Base-by-base conservation (phyloP, 768 basidiomycete genomes). In the Candolleomyces eurysporus region DNA sequence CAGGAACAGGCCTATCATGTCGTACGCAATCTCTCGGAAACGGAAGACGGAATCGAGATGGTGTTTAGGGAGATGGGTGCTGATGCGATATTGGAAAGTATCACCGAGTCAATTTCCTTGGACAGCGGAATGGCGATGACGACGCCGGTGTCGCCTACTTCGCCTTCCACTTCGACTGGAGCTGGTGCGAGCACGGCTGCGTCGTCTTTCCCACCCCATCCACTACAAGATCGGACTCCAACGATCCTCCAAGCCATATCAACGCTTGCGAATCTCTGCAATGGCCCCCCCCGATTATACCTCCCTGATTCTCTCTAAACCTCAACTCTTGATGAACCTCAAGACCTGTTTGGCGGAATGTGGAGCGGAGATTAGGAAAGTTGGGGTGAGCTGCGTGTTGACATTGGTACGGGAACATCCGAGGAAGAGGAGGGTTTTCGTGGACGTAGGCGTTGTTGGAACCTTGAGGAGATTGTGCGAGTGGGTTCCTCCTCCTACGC, bases 1-100 rank as follows among this genome's bases (percentile, higher is more conserved):
- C 85, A 86, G 66, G 92, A 93, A 66, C 92, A 94, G 68, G 87
- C 85, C 0, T 79, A 89, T 64, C 83, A 82, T 60, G 79, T 91
- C 26, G 64, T 90, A 13, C 80, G 85, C 7, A 91, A 94, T 68
- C 70, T 92, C 3, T 82, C 88, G 0, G 86, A 88, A 59, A 77
- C 84, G 62, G 84, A 87, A 61, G 79, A 82, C 5, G 87, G 89
- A n/a, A 80, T 90, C 14, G 78, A 81, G 17, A 74, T 90, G 63
- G 73, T 91, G 17, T 84, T 88, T 61, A 68, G 73, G 16, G 83
- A 83, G 30, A 56, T 64, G 22, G 19, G 57, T 14, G 70, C 72
- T 2, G 78, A 79, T 1, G 67, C 71, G 7, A 66, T 90, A 4
- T 75, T 88, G 7, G 70, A 70, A 7, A 76, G 73, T 46, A 69